Evolutionary conservation across 2,329 filamentous ascomycete genomes (phyloP), one percentile per base, ranked within the genome.

Genomic region (Lizonia empirigonia): DNA sequence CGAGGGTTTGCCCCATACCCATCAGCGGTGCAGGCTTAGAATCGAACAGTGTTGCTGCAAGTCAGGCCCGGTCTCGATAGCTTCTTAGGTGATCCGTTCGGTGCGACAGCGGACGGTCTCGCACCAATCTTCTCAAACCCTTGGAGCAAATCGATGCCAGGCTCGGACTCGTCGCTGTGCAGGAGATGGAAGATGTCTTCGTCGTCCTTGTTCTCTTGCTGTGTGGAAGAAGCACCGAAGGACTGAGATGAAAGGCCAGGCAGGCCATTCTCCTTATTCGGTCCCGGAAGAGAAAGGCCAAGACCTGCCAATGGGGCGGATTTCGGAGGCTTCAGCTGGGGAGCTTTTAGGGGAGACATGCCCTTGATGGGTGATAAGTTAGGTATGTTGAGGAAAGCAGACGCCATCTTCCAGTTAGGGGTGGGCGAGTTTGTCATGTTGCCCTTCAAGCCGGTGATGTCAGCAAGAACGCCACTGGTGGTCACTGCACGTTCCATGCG

Each of bases 81-180:
- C 62, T 72, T 72, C 50, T 66, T 58, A 10, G 70, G 70, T 19
- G 69, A 72, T 24, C 69, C 70, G 27, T 72, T 72, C 7, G 68
- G 59, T 5, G 70, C 69, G 29, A 71, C 65, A 35, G 63, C 62
- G 19, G 65, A 60, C 2, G 62, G 49, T 22, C 67, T 55, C 5
- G 73, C 68, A 41, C 88, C 88, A 67, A 91, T 91, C 75, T 86
- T 88, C 68, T 87, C 84, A 63, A 91, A 91, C 8, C 87, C 87
- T 65, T 89, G 85, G 36, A 89, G 80, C 58, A 91, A 86, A 63
- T 91, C 88, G 41, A 91, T 80, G 12, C 81, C 74, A 52, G 86
- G 84, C 50, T 83, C 78, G 3, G 77, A 76, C 32, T 85, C 83
- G 53, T 87, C 85, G 49, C 79, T 77, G 42, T 85, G 76, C 32